These are phyloP conservation scores for Macrophomina pseudophaseolina DNA, from an alignment of 2,329 filamentous ascomycete genomes.

Conservation along the genomic window DNA sequence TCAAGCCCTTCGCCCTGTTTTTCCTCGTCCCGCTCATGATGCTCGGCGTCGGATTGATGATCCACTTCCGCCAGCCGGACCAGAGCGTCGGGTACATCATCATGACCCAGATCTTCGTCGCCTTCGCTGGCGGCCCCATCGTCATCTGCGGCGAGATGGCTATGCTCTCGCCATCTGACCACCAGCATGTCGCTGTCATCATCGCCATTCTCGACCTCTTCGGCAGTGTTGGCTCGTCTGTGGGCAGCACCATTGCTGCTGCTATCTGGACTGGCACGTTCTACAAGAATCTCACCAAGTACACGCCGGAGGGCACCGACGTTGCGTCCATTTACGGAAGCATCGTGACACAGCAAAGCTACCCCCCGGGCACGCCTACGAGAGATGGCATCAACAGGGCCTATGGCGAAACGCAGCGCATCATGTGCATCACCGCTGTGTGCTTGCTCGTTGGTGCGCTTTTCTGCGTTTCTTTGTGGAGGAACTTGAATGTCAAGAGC, in stretches of 20 bases:
- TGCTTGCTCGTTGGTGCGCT: constrained; percentile 36
- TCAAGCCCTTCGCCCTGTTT: constrained; percentile 28
- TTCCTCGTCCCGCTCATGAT: constrained; percentile 34
- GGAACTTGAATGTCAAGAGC: constrained; percentile 41
- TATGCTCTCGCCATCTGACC: constrained; percentile 35
- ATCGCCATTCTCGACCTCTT: constrained; percentile 64
- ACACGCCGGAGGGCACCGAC: constrained; percentile 50
- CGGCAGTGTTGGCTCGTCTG: constrained; percentile 56
- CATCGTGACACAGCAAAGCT: constrained; percentile 59
- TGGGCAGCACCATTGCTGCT: constrained; percentile 57
- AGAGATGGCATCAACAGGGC: constrained; percentile 45
- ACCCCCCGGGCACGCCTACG: constrained; percentile 53
- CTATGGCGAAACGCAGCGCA: constrained; percentile 45
- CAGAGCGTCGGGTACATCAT: constrained; percentile 39
- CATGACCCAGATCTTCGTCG: constrained; percentile 40
- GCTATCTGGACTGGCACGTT: constrained; percentile 68
- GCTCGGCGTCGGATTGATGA: constrained; percentile 40
- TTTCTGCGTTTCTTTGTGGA: constrained; percentile 37
- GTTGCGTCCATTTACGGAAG: constrained; percentile 57
- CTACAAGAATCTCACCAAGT: constrained; percentile 50
- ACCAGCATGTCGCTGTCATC: constrained; percentile 66
- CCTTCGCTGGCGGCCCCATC: constrained; percentile 38
- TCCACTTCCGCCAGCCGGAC: constrained; percentile 38
- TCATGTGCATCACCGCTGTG: constrained; percentile 47
- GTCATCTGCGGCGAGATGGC: constrained; percentile 29